Percentiles rank a stretch among this genome's conserved stretches.
Conservation (phyloP, 352 stramenopile species). For the Saprolegnia diclina region DNA sequence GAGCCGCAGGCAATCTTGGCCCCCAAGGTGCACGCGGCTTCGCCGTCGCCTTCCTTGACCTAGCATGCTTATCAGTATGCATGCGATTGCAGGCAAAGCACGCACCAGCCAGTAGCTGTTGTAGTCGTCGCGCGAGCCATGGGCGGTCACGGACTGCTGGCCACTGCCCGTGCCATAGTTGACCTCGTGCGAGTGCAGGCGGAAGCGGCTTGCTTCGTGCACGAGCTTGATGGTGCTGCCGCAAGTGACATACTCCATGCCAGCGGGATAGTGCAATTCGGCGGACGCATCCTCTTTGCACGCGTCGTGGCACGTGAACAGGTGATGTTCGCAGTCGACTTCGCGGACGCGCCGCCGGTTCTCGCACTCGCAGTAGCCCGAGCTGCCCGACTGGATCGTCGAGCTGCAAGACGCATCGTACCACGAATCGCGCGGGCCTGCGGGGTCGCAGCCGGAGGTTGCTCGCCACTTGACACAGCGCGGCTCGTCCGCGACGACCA, state of each 20-base stretch:
- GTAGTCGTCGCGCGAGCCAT: conserved; percentile 63
- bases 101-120: conserved; percentile 84
- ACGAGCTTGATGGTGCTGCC: conserved; percentile 81
- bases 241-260: conserved; percentile 77
- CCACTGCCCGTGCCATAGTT: conserved; percentile 66
- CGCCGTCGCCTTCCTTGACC: conserved; percentile 1
- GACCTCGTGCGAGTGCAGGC: conserved; percentile 80
- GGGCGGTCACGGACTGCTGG: conserved; percentile 73
- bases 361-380: conserved; percentile 78
- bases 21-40: conserved; percentile 28
- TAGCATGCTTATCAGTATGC: not conserved
- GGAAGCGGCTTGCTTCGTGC: conserved; percentile 63
- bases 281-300: conserved; percentile 62
- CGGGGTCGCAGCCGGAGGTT: conserved; percentile 59
- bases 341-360: conserved; percentile 67
- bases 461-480: conserved; percentile 71
- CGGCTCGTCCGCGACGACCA: conserved; percentile 10
- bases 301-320: conserved; percentile 66
- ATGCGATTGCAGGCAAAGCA: conserved; percentile 28
- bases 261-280: conserved; percentile 63
- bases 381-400: conserved; percentile 43
- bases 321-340: conserved; percentile 68
- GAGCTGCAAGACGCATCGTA: conserved; percentile 54
- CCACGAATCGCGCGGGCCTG: conserved; percentile 53
- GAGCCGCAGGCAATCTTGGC: conserved; percentile 56